Base-by-base conservation (phyloP, 2,329 filamentous ascomycete species). In the Neophaeococcomyces mojaviensis region DNA sequence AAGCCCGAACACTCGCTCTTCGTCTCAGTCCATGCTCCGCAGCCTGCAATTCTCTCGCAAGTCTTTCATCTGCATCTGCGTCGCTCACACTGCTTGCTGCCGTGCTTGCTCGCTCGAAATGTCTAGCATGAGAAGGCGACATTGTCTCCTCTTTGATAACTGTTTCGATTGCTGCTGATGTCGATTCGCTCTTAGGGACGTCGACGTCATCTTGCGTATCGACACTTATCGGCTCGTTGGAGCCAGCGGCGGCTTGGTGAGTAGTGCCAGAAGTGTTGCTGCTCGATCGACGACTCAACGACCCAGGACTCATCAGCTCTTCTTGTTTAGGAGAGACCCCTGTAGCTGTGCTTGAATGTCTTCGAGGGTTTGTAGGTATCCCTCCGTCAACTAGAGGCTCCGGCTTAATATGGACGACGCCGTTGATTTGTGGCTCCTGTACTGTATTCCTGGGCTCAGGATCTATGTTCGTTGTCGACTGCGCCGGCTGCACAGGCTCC, bases 21-120 rank as follows among this genome's bases (percentile, higher is more conserved):
- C 55, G 46, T 38, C 55, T 51, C 46, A 57, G 26, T 16, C 55
- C 55, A 49, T 55, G 51, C 34, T 55, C 55, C 13, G 48, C 46
- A 19, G 55, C 55, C 32, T 57, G 55, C 19, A 57, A 42, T 31
- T 55, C 51, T 30, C 53, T 41, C 18, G 55, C 55, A 31, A 57
- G 47, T 36, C 37, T 47, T 41, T 57, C 55, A 38, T 55, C 53
- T 19, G 51, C 51, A 34, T 52, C 50, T 30, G 48, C n/a, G 15
- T 57, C 51, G 15, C 48, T 53, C 28, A 36, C 49, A 37, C 49
- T 52, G 37, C 41, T 31, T 16, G 9, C 33, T 6, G n/a, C 41
- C 9, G 41, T 37, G 12, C 28, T 26, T 9, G 33, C 43, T 39
- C 36, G 12, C 2, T 15, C 26, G 15, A 39, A 32, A 16, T 46